A percentile compares a stretch with the other conserved stretches of the same genome.
These are phyloP conservation scores for Flaveria robusta DNA, from an alignment of 129 eudicot genomes.

Conservation along the genomic window DNA sequence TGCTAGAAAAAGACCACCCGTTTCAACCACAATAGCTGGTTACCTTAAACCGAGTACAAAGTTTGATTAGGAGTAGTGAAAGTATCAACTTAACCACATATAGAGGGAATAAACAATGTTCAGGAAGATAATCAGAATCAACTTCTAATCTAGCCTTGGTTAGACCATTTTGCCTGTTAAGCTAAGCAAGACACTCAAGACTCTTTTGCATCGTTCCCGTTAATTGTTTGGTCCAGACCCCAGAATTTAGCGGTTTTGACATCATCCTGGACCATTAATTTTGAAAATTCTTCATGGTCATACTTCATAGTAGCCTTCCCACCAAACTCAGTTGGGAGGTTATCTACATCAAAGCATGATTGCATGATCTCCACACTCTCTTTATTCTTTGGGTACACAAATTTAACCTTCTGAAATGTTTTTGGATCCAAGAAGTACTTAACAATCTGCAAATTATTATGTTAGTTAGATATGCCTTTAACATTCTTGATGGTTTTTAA, in stretches of 20 bases:
- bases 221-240: slow-evolving; percentile 56
- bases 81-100: slow-evolving; percentile 20
- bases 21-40: background rate
- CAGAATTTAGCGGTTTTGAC: slow-evolving; percentile 59
- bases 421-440: slow-evolving; percentile 78
- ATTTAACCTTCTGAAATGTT: slow-evolving; percentile 76
- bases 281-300: slow-evolving; percentile 78
- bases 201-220: slow-evolving; percentile 42
- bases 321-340: slow-evolving; percentile 83
- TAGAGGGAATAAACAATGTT: slow-evolving; percentile 18
- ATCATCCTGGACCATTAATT: slow-evolving; percentile 72
- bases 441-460: slow-evolving; percentile 50
- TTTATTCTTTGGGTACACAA: slow-evolving; percentile 77
- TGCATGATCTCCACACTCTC: slow-evolving; percentile 77
- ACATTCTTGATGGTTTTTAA: background rate
- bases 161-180: slow-evolving; percentile 13
- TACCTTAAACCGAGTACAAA: slow-evolving; percentile 3
- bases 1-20: background rate
- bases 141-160: background rate
- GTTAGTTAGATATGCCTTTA: background rate
- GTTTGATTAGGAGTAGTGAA: background rate
- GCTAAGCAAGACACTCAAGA: slow-evolving; percentile 36
- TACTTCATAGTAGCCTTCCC: slow-evolving; percentile 68
- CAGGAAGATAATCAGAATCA: background rate
- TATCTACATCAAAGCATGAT: slow-evolving; percentile 67